Conservation (phyloP, 352 stramenopile species). For the Phytophthora syringae region DNA sequence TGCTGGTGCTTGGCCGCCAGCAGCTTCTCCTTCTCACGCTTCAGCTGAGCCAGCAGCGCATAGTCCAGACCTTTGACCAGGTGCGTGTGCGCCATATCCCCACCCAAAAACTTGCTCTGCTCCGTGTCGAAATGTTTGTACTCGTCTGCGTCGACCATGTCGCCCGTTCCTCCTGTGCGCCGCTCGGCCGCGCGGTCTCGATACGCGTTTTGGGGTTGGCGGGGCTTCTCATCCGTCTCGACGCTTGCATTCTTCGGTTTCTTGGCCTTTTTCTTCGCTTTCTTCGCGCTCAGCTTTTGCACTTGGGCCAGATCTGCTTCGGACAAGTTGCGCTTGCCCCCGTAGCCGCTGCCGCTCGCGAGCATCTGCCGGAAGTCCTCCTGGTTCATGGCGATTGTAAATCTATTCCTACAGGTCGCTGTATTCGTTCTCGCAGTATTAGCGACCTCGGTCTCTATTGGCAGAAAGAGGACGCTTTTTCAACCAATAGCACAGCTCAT, state of each 20-base stretch:
- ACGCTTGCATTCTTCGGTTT: slow-evolving; percentile 35
- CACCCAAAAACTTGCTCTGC: slow-evolving; percentile 84
- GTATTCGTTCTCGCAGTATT: slow-evolving; percentile 21
- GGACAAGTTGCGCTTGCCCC: slow-evolving; percentile 65
- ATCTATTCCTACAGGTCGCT: slow-evolving; percentile 6
- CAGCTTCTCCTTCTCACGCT: slow-evolving; percentile 77
- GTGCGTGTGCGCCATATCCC: slow-evolving; percentile 88
- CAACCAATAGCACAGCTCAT: slow-evolving; percentile 6
- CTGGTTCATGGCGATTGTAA: slow-evolving; percentile 69
- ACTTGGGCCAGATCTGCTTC: slow-evolving; percentile 56
- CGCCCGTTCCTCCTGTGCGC: slow-evolving; percentile 37
- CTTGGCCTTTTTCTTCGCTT: slow-evolving; percentile 65
- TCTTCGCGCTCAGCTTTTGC: slow-evolving; percentile 62
- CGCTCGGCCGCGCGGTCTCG: slow-evolving; percentile 76
- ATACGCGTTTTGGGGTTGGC: slow-evolving; percentile 34
- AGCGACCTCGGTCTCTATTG: background rate
- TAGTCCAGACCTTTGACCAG: slow-evolving; percentile 92
- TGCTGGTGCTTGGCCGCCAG: slow-evolving; percentile 40
- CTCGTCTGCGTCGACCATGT: slow-evolving; percentile 60
- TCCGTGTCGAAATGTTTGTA: slow-evolving; percentile 67
- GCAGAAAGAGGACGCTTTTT: slow-evolving; percentile 10
- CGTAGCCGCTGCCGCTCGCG: slow-evolving; percentile 37
- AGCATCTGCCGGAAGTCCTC: slow-evolving; percentile 80
- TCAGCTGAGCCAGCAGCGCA: slow-evolving; percentile 86
- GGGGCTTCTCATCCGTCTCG: slow-evolving; percentile 7